Base-by-base conservation (phyloP, 148 eudicot genomes). In the Cornus controversa region DNA sequence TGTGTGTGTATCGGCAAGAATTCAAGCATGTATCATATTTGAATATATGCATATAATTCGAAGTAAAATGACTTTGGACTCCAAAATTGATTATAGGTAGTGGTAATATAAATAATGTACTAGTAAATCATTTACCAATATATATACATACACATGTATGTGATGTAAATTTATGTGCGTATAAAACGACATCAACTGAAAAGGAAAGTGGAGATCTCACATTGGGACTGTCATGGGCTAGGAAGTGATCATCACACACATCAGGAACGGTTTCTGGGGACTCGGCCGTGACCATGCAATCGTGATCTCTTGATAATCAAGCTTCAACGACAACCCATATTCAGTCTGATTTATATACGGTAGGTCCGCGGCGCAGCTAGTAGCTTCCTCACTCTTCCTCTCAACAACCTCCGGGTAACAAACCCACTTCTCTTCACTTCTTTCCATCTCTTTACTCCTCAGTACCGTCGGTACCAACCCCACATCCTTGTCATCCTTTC, bases 341-440 rank as follows among this genome's bases (percentile, higher is more conserved):
- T 23, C 74, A 4, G 28, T 28, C 78, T 28, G 60, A 7, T 23
- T 14, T 14, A 40, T 53, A 15, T 13, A 37, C 82, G 63, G 70
- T 60, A 23, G 67, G 68, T 74, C 79, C 9, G 75, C 86, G 67
- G 77, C 82, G 40, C 84, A 74, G 72, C 84, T 76, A 11, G 77
- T 67, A 10, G 81, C 90, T 63, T 82, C 89, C 80, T 81, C 83
- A 29, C 80, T 71, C 63, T 76, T 79, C 78, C 79, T 73, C 72
- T 82, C 83, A 16, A 85, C 88, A 6, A 82, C 90, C 77, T 82
- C 86, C 70, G 90, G 85, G 78, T 84, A 85, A 28, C 86, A 70
- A 23, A 90, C 91, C 91, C 91, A 90, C 80, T 81, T 90, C 76
- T 88, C 88, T 26, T 88, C 88, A 25, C 82, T 53, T n/a, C 67